Base-by-base conservation (phyloP, 805 yeast genomes). In the Spathaspora boniae region DNA sequence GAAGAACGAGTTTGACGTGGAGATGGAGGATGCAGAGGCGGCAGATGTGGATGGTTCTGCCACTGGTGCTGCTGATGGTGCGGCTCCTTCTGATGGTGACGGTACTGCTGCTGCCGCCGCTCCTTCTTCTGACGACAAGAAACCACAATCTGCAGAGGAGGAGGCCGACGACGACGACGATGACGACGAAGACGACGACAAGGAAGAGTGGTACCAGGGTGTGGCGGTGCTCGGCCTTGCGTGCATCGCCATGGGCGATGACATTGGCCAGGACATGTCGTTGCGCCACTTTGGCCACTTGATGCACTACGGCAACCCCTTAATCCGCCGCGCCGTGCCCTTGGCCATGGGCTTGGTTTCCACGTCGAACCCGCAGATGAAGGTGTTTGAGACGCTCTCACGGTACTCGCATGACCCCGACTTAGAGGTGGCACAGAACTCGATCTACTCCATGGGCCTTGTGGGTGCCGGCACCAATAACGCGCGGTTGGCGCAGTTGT, bases 401-500 rank as follows among this genome's bases (percentile, higher is more conserved):
- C 78, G 98, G 58, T 88, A 86, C 65, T 87, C 98, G 6, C 99
- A 93, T 62, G 99, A 93, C 54, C 81, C 86, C 38, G 97, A 93
- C 59, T 66, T 86, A 48, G 95, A 86, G 54, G 96, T 93, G 37
- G 96, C 98, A 5, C 82, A 82, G 58, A 93, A 89, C 56, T 88
- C 98, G 15, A 88, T 93, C 45, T 91, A 86, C 53, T 81, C 96
- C 29, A 89, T 93, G 98, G 99, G 99, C 37, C 67, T 93, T 44
- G 95, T 91, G 49, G 98, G 98, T 57, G 93, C 98, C 15, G 99
- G 99, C 64, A 93, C 98, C 19, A 91, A 93, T 64, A 93, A 93
- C 58, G 98, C 99, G 6, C 83, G 99, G 67, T 72, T 93, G 45
- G 98, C 98, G 3, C 98, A 93, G 67, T 72, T 93, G 45, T 74